Evolutionary conservation across 2,329 filamentous ascomycete genomes (phyloP).

Genomic region (Colletotrichum eleusines): DNA sequence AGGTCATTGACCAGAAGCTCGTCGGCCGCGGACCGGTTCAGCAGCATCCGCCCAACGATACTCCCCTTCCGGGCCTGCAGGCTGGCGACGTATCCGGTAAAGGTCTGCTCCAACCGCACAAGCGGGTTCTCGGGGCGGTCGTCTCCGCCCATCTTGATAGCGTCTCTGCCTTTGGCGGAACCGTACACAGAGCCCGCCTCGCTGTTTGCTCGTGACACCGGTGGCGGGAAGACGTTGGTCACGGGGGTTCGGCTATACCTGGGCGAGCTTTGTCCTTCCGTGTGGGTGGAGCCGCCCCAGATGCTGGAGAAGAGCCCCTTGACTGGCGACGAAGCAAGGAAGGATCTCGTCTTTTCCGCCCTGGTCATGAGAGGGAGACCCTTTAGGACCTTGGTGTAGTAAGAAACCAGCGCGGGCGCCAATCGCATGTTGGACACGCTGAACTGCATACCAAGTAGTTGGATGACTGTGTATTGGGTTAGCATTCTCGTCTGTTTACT

Average conservation of each 20-base stretch:
- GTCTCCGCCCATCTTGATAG: constrained; percentile 58
- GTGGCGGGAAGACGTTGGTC: constrained; percentile 54
- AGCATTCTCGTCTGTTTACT: constrained; percentile 45
- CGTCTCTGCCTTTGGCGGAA: constrained; percentile 63
- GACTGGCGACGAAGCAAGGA: constrained; percentile 86
- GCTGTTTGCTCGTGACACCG: constrained; percentile 57
- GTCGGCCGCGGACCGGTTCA: constrained; percentile 77
- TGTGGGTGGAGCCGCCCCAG: constrained; percentile 71
- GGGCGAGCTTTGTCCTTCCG: constrained; percentile 50
- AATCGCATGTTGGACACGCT: constrained; percentile 74
- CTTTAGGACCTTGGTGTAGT: constrained; percentile 82
- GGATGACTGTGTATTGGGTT: constrained; percentile 68
- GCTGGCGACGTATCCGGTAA: constrained; percentile 84
- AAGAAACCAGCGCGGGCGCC: constrained; percentile 77
- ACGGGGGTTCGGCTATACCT: constrained; percentile 58
- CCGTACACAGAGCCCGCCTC: constrained; percentile 65
- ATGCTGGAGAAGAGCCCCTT: constrained; percentile 86
- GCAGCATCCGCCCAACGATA: constrained; percentile 81
- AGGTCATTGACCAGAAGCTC: constrained; percentile 88
- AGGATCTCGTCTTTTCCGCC: constrained; percentile 74
- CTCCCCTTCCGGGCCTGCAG: constrained; percentile 89
- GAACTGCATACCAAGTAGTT: constrained; percentile 78
- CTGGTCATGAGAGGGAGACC: constrained; percentile 74
- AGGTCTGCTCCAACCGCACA: constrained; percentile 83
- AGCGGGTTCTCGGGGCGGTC: constrained; percentile 75